Percentiles rank a stretch among this genome's conserved stretches.
These are phyloP conservation scores for Apiotrichum siamense DNA, from an alignment of 1,284 basidiomycete genomes.

Conservation along the genomic window DNA sequence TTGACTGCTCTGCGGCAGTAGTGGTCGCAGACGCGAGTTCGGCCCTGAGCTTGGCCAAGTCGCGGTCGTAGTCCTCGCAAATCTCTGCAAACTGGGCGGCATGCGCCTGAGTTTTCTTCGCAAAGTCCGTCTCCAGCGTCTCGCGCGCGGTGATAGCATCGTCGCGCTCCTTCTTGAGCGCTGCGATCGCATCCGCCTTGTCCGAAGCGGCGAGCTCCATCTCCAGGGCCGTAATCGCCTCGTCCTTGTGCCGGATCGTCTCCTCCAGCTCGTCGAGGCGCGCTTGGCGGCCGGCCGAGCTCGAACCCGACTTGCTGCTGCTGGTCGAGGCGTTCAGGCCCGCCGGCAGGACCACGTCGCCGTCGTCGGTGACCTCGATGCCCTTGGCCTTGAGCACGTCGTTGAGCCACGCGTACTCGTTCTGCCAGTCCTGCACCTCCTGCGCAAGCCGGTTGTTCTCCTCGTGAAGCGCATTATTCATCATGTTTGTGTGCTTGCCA, in stretches of 20 bases:
- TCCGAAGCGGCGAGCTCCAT: conserved; percentile 7
- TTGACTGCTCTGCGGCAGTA: not conserved
- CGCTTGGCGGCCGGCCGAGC: not conserved
- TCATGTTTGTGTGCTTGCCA: conserved; percentile 44
- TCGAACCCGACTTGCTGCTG: not conserved
- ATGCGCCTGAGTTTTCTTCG: conserved; percentile 37
- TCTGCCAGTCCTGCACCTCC: conserved; percentile 39
- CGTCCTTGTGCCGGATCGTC: conserved; percentile 28
- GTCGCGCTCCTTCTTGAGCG: conserved; percentile 19
- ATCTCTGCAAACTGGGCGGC: conserved; percentile 37
- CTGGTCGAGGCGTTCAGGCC: not conserved
- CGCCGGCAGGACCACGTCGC: not conserved
- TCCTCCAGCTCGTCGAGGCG: conserved; percentile 26
- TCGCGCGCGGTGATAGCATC: conserved; percentile 21
- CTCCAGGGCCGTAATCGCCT: conserved; percentile 21
- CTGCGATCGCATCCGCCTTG: not conserved
- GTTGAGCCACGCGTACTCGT: conserved; percentile 28
- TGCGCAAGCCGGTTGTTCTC: conserved; percentile 37
- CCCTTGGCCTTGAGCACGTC: conserved; percentile 27
- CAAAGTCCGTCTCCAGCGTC: conserved; percentile 27
- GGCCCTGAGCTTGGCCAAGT: conserved; percentile 26
- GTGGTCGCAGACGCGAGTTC: conserved; percentile 9
- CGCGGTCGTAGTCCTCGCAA: conserved; percentile 31
- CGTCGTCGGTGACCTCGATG: conserved; percentile 28
- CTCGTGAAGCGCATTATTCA: conserved; percentile 43